These are phyloP conservation scores for Dactylonectria macrodidyma DNA, from an alignment of 2,329 filamentous ascomycete species.

Conservation along the genomic window DNA sequence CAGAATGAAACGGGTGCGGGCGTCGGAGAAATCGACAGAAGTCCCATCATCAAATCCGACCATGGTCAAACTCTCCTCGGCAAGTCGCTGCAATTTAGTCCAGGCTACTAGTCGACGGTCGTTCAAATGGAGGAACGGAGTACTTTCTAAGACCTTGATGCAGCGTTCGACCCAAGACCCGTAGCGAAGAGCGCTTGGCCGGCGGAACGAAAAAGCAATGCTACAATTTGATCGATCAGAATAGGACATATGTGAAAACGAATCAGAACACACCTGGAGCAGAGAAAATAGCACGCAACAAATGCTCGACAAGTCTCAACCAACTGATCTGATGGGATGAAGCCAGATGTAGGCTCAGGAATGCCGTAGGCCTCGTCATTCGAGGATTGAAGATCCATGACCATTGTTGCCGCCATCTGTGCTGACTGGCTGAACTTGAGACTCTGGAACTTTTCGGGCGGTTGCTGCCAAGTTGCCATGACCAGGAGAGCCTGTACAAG, in stretches of 20 bases:
- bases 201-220: constrained; percentile 29
- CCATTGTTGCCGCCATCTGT: constrained; percentile 38
- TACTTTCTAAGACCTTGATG: constrained; percentile 6
- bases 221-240: neutral
- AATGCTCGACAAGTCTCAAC: constrained; percentile 22
- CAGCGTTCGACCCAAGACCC: constrained; percentile 27
- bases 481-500: constrained; percentile 35
- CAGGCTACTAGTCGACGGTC: constrained; percentile 28
- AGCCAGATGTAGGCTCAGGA: neutral
- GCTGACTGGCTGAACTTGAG: constrained; percentile 37
- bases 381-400: constrained; percentile 33
- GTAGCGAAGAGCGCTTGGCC: constrained; percentile 21
- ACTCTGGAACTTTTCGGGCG: constrained; percentile 28
- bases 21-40: constrained; percentile 21
- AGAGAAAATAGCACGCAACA: constrained; percentile 26
- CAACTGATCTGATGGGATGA: neutral
- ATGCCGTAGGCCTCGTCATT: constrained; percentile 32
- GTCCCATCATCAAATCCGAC: constrained; percentile 19
- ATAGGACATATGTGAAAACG: too few species aligned
- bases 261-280: constrained; percentile 19
- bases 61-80: constrained; percentile 29
- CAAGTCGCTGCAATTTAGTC: constrained; percentile 24
- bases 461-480: constrained; percentile 35
- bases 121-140: neutral
- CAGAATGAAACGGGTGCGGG: constrained; percentile 22